Evolutionary conservation across 2,329 filamentous ascomycete genomes (phyloP), one percentile per base, ranked within the genome.

Genomic region (Exophiala viscosa): DNA sequence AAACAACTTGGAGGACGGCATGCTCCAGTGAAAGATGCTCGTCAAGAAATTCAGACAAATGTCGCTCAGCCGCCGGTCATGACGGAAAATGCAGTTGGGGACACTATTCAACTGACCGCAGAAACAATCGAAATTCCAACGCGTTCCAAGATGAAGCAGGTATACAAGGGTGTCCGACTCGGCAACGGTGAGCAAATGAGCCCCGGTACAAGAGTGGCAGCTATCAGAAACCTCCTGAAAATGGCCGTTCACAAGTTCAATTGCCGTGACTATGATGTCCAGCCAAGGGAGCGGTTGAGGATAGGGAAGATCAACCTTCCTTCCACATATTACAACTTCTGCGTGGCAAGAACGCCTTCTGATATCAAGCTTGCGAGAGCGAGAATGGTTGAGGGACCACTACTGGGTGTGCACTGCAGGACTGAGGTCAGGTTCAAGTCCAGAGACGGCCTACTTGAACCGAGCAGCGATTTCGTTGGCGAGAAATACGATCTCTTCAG

Each of bases 101-200:
- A 10, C 15, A 40, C 15, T 50, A 57, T n/a, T 6, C 3, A 17
- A n/a, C 10, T 14, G 17, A 36, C n/a, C 18, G 3, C 50, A 32
- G 54, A 34, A 13, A 49, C 42, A 55, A 63, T 45, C 48, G 53
- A 43, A 48, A 57, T 41, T 11, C 56, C 15, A 45, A 51, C 10
- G 36, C 48, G 41, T 43, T 47, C 56, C 14, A 59, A 49, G 44
- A 58, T 58, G 57, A 58, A 60, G 14, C 34, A 58, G 28, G 60
- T 62, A 14, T 85, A 85, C 66, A 80, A 76, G 40, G 82, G 82
- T 28, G 76, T 79, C 39, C 80, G 82, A 18, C 76, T 77, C n/a
- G 76, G 75, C 7, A 75, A 77, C 33, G 81, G 81, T 14, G 64
- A 70, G 28, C 76, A 81, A 41, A 83, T 84, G 79, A 82, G 82